Evolutionary conservation across 495 filamentous ascomycete species (phyloP), one percentile per base, ranked within the genome.

Genomic region (Aspergillus cavernicola): DNA sequence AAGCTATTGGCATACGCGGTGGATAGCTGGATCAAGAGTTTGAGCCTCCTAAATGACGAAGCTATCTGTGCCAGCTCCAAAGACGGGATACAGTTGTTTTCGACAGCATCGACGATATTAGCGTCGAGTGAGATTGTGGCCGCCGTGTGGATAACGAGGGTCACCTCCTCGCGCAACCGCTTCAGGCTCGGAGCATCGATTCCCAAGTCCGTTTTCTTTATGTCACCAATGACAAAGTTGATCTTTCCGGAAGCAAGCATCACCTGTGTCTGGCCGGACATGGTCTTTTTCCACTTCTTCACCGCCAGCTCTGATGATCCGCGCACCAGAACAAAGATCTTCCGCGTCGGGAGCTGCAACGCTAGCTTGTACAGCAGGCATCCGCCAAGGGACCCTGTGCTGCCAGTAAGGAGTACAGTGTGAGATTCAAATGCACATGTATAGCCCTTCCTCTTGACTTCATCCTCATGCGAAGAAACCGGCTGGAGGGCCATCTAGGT

Each of bases 1-100:
- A 71, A 72, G 29, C 67, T 74, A 35, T 67, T 71, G 16, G 43
- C 61, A 32, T 69, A 74, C 19, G 69, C 63, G 0, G 69, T 72
- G 11, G 69, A 72, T 4, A 72, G 22, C 32, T 71, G 69, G 18
- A 74, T 41, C 37, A 74, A 62, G 3, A 70, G 59, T 24, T 67
- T 70, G 16, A 74, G 47, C 16, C 51, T 55, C 6, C 59, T 59
- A 18, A 74, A 74, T 15, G 32, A 46, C 1, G 63, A 64, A 12
- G 62, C 61, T 4, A 72, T 62, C 0, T 59, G 55, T 3, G 67
- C 69, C 43, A 74, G 41, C 28, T 72, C 69, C 37, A 72, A 36
- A 1, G 66, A 50, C 4, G 71, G 69, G 3, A 72, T 62, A 42
- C 67, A 72, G 23, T 74, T 74, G 46, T 64, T 67, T 33, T 68